Conservation (phyloP, 805 yeast genomes). For the Hanseniaspora mollemarum region DNA sequence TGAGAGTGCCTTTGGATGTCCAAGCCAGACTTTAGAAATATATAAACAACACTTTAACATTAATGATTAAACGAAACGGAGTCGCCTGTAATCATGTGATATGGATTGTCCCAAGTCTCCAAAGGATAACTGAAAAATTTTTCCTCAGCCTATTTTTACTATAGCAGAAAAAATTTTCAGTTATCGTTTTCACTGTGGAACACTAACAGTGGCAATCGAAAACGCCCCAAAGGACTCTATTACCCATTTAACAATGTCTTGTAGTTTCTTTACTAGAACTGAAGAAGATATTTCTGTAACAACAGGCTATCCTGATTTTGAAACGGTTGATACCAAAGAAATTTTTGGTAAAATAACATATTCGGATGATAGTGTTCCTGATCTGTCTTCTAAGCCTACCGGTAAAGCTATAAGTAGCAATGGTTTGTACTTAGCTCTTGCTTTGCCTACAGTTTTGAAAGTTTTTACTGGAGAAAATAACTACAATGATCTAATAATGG, state of each 20-base stretch:
- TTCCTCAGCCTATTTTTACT: too few species aligned
- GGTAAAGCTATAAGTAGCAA: slow-evolving; percentile 29
- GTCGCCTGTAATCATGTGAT: too few species aligned
- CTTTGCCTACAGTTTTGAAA: slow-evolving; percentile 19
- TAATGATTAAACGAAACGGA: too few species aligned
- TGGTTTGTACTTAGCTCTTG: slow-evolving; percentile 29
- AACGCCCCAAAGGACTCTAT: slow-evolving; percentile 22
- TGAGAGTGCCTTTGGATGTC: too few species aligned
- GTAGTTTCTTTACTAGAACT: slow-evolving; percentile 30
- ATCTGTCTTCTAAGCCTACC: slow-evolving; percentile 16
- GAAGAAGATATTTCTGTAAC: slow-evolving; percentile 29
- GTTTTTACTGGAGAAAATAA: slow-evolving; percentile 24
- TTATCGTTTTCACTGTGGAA: too few species aligned
- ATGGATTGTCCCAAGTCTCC: too few species aligned
- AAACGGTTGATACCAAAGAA: slow-evolving; percentile 9
- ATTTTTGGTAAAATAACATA: slow-evolving; percentile 21
- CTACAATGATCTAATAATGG: slow-evolving; percentile 21
- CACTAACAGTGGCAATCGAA: too few species aligned
- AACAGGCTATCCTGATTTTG: slow-evolving; percentile 28
- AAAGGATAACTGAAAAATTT: too few species aligned
- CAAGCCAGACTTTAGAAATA: too few species aligned
- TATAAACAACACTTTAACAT: too few species aligned
- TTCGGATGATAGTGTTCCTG: slow-evolving; percentile 21
- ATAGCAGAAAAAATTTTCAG: neutral
- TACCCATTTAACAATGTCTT: slow-evolving; percentile 23